phyloP scores from a whole-genome alignment of 1,284 basidiomycete species.

The Pterulicium gracile region DNA sequence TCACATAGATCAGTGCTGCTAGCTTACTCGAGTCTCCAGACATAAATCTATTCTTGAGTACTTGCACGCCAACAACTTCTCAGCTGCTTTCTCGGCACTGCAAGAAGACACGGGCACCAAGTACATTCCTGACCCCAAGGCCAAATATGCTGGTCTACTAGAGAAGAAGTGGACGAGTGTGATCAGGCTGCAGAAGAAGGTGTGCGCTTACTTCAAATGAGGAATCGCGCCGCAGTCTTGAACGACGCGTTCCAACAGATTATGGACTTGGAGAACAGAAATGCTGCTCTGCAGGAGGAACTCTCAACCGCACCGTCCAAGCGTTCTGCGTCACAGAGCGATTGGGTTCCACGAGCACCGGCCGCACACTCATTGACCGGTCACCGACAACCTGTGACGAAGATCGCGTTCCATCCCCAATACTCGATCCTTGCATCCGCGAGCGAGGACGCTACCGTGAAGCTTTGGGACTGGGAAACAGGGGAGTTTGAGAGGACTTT shows the following conservation, averaged over 20 bases:
- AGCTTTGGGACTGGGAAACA: conserved; percentile 95
- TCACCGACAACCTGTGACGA: conserved; percentile 70
- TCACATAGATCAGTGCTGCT: not conserved
- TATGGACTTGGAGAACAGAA: conserved; percentile 79
- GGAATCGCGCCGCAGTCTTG: not conserved
- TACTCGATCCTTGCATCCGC: conserved; percentile 80
- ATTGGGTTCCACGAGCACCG: conserved; percentile 79
- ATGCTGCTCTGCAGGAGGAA: conserved; percentile 72
- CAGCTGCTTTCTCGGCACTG: conserved; percentile 52
- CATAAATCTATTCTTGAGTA: conserved; percentile 84
- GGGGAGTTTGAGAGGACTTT: conserved; percentile 87
- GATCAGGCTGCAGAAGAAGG: conserved; percentile 89
- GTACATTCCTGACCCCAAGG: conserved; percentile 73
- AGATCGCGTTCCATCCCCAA: conserved; percentile 79
- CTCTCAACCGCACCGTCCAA: conserved; percentile 50
- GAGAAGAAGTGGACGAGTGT: conserved; percentile 97
- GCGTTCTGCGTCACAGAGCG: conserved; percentile 44
- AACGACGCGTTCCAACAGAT: conserved; percentile 36
- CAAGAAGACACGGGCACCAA: conserved; percentile 47
- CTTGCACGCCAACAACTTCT: conserved; percentile 57
- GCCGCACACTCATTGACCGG: conserved; percentile 73
- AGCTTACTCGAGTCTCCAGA: conserved; percentile 26
- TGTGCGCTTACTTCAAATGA: conserved; percentile 20
- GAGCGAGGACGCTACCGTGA: conserved; percentile 81
- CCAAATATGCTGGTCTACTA: conserved; percentile 73